Evolutionary conservation across 179 eudicot genomes (phyloP).

Genomic region (Spinacia oleracea): DNA sequence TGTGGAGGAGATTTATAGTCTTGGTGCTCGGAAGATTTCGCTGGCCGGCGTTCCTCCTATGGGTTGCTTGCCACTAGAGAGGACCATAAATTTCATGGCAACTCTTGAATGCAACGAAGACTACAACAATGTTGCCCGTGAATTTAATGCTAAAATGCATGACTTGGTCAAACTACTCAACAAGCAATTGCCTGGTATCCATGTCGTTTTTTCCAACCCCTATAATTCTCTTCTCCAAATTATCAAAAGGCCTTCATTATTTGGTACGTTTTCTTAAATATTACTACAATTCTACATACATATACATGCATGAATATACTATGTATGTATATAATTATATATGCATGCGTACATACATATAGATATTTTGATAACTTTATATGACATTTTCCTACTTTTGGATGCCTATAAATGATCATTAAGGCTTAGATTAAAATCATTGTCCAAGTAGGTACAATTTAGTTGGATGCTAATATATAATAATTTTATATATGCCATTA

Average conservation of each 20-base stretch:
- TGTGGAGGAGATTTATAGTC: constrained; percentile 34
- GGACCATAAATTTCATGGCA: constrained; percentile 43
- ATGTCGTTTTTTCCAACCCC: constrained; percentile 52
- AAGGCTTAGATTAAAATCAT: background rate
- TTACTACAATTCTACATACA: no score
- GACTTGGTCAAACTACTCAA: constrained; percentile 46
- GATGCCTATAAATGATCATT: constrained; percentile 1
- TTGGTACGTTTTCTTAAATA: constrained; percentile 44
- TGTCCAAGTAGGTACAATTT: background rate
- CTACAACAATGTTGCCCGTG: constrained; percentile 56
- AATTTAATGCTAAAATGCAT: constrained; percentile 52
- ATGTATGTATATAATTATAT: no score
- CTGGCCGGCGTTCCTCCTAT: constrained; percentile 59
- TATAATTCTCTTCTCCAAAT: constrained; percentile 38
- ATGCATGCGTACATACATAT: no score
- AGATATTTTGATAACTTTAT: background rate
- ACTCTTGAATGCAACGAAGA: constrained; percentile 44
- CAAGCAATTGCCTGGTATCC: constrained; percentile 43
- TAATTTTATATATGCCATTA: background rate
- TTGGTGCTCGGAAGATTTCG: constrained; percentile 67
- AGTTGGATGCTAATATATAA: constrained; percentile 2
- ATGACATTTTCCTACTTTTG: background rate
- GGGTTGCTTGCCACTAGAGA: constrained; percentile 78
- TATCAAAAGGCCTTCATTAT: constrained; percentile 43
- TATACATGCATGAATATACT: no score